Base-by-base conservation (phyloP, 768 basidiomycete species). In the Pleurotus giganteus region DNA sequence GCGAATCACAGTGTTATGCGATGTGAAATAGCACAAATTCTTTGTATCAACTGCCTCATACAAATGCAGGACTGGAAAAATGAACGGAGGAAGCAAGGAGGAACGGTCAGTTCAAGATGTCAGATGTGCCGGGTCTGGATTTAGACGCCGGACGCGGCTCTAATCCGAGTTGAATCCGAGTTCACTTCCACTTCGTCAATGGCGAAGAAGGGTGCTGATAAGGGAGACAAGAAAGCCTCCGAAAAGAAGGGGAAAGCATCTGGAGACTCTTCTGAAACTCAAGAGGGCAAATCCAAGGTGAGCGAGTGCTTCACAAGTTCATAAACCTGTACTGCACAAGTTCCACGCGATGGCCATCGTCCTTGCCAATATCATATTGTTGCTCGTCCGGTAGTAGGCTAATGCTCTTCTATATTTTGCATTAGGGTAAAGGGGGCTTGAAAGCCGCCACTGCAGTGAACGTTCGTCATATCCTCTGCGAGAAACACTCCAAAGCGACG, bases 381-480 rank as follows among this genome's bases (percentile, higher is more conserved):
- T n/a, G n/a, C n/a, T n/a, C n/a, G n/a, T n/a, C n/a, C n/a, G n/a
- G n/a, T n/a, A n/a, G n/a, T n/a, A n/a, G n/a, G n/a, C n/a, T n/a
- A n/a, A n/a, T n/a, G n/a, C n/a, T 9, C n/a, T 11, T 11, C 15
- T 15, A 15, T 11, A 19, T 7, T 4, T 41, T 41, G 39, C 39
- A 7, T 17, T 13, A 31, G 81, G 77, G 72, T 13, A 86, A 85
- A 65, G 79, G 81, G 23, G 75, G 73, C 1, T 66, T 92, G 68
- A 93, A 91, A 69, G 71, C 90, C 24, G 91, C 91, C 9, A 91
- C 83, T 5, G 84, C 91, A 26, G 73, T 94, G 34, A 92, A 92
- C 65, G 91, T 94, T 27, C 84, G 91, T 26, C 91, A 94, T 66
- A 90, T 94, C 39, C 74, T 94, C 19, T 94, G 91, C 68, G 91